Percentiles rank a stretch among this genome's conserved stretches.
Conservation (phyloP, 2,329 filamentous ascomycete genomes). For the Aspergillus luchuensis region DNA sequence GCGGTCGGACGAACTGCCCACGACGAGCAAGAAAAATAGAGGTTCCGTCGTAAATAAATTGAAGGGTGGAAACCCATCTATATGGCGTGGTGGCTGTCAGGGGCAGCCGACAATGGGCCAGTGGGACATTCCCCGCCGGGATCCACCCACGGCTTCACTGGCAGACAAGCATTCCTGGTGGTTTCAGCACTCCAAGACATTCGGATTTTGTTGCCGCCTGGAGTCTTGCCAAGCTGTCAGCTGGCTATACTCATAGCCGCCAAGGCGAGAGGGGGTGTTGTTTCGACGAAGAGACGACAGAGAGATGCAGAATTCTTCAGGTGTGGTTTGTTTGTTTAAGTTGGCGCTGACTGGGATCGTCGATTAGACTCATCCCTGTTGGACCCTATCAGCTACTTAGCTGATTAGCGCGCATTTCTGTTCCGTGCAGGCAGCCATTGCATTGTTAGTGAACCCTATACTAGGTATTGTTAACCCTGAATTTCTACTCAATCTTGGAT, state of each 20-base stretch:
- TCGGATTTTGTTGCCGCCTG: neutral
- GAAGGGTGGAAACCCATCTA: neutral
- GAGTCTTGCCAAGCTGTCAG: neutral
- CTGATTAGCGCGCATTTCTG: neutral
- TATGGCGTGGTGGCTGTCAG: neutral
- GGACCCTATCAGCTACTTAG: no score
- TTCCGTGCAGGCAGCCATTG: neutral
- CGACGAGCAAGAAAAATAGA: no score
- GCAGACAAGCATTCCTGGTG: neutral
- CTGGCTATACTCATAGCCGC: no score
- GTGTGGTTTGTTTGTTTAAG: neutral
- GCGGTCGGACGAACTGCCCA: no score
- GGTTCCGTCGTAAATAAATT: no score
- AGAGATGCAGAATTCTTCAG: no score
- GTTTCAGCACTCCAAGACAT: neutral
- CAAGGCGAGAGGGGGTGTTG: no score
- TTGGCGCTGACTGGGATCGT: neutral
- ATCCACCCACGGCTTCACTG: neutral
- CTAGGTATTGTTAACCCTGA: no score
- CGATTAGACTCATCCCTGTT: neutral
- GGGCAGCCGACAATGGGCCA: neutral
- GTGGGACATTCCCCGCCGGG: neutral
- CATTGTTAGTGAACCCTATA: no score
- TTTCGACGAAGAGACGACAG: no score
- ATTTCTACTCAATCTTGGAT: no score